Evolutionary conservation across 495 filamentous ascomycete species (phyloP).

Genomic region (Xylaria sp.): DNA sequence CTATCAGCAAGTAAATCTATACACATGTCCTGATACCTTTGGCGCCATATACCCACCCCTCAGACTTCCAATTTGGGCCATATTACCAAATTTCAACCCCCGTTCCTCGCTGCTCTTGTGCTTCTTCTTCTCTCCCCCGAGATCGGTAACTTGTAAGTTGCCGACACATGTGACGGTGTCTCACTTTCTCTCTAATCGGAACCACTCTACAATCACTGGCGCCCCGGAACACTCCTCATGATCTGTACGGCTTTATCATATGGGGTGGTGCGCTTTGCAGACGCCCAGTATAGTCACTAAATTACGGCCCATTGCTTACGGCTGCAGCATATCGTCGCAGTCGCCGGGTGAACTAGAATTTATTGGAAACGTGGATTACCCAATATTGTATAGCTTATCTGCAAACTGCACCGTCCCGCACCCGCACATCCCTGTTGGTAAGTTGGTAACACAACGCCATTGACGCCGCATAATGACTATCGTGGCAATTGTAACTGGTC

Average conservation of each 20-base stretch:
- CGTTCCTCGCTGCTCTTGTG: background rate
- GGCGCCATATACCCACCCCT: background rate
- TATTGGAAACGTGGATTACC: no score
- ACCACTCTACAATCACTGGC: background rate
- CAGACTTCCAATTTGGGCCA: background rate
- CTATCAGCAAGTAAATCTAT: no score
- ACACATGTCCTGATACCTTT: background rate
- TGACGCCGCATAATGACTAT: conserved; percentile 6
- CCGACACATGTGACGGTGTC: background rate
- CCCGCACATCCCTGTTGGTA: background rate
- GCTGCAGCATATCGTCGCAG: background rate
- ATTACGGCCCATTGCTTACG: background rate
- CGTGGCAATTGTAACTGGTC: background rate
- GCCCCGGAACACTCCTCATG: no score
- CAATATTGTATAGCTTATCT: background rate
- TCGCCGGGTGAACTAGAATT: background rate
- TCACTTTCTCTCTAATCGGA: background rate
- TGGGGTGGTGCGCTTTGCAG: background rate
- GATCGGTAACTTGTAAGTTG: background rate
- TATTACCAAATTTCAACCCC: background rate
- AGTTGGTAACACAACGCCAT: background rate
- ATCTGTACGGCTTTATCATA: background rate
- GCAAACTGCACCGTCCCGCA: background rate
- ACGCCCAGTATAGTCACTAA: background rate
- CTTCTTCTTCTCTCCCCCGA: background rate